Conservation (phyloP, 371 early-diverging fungal genomes). For the Mortierella polycephala region DNA sequence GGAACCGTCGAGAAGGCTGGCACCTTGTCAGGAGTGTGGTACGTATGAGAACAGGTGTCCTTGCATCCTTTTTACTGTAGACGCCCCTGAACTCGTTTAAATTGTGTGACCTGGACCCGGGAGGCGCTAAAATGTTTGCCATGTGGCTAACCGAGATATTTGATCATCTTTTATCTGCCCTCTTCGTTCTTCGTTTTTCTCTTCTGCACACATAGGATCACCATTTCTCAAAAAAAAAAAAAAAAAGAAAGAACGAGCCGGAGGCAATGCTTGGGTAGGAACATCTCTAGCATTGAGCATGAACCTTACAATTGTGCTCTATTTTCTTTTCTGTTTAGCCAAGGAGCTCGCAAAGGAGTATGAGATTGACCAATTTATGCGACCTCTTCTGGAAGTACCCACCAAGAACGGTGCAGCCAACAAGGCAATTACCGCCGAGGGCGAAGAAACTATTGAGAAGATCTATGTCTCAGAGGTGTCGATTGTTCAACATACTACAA, state of each 20-base stretch:
- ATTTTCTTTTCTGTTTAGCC: slow-evolving; percentile 10
- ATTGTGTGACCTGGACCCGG: slow-evolving; percentile 1
- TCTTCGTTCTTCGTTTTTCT: not conserved
- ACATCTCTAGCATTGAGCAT: not conserved
- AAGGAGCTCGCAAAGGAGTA: slow-evolving; percentile 49
- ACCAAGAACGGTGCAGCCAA: slow-evolving; percentile 14
- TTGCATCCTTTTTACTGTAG: not conserved
- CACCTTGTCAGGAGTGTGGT: slow-evolving; percentile 47
- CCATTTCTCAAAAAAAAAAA: slow-evolving; percentile 17
- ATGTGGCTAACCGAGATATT: slow-evolving; percentile 20
- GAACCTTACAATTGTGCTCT: not conserved
- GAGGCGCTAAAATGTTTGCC: not conserved
- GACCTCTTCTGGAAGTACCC: slow-evolving; percentile 37
- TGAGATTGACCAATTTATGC: slow-evolving; percentile 48
- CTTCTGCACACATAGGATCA: slow-evolving; percentile 24
- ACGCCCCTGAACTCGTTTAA: too few species aligned
- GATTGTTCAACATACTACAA: slow-evolving; percentile 11
- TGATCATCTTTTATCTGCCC: not conserved
- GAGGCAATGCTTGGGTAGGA: too few species aligned
- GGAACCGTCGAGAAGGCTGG: slow-evolving; percentile 41
- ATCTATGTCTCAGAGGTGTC: slow-evolving; percentile 21
- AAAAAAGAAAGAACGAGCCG: too few species aligned
- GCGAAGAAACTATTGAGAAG: slow-evolving; percentile 23
- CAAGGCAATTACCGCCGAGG: not conserved
- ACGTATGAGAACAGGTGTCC: not conserved